Base-by-base conservation (phyloP, 176 grass and related monocot genomes). In the Rhynchospora breviuscula region DNA sequence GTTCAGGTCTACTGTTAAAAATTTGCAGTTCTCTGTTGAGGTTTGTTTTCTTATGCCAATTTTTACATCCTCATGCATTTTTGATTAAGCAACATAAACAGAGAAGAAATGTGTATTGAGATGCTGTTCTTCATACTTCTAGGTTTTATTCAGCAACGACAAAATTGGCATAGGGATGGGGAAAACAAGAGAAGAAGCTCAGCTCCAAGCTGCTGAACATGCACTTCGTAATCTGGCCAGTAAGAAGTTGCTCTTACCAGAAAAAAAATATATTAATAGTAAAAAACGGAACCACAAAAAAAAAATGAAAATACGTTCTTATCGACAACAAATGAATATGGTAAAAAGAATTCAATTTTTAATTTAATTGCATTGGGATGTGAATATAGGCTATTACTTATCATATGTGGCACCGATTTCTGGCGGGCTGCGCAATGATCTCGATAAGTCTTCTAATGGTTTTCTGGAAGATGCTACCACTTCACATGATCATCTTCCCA, bases 71-170 rank as follows among this genome's bases (percentile, higher is more conserved):
- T 81, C 72, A 57, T 80, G 19, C 52, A 26, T 31, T 67, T 31
- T 64, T 45, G 81, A 40, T 67, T 87, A 75, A 40, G 63, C 10
- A 72, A n/a, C 56, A 85, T 84, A 85, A 63, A 62, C 53, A 63
- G 63, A 58, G 59, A 52, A 5, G 48, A 31, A 25, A 40, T 9
- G 25, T 63, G 73, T 86, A 67, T 83, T 87, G 9, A 66, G 62
- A 54, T 84, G 11, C 52, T 79, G 58, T 72, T 59, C 57, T 88
- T 22, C 49, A 56, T 54, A 88, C 23, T 83, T 77, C 47, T 86
- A 97, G 95, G 93, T 99, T 84, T 67, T 99, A 66, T 99, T 95
- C 87, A 90, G 86, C 81, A 99, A 83, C 67, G 96, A 99, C 87
- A 99, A 93, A 57, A 85, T 99, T n/a, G 93, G 91, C 63, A 89